Evolutionary conservation across 106 monocot genomes (phyloP), one percentile per base, ranked within the genome.

Genomic region (Agapanthus africanus): DNA sequence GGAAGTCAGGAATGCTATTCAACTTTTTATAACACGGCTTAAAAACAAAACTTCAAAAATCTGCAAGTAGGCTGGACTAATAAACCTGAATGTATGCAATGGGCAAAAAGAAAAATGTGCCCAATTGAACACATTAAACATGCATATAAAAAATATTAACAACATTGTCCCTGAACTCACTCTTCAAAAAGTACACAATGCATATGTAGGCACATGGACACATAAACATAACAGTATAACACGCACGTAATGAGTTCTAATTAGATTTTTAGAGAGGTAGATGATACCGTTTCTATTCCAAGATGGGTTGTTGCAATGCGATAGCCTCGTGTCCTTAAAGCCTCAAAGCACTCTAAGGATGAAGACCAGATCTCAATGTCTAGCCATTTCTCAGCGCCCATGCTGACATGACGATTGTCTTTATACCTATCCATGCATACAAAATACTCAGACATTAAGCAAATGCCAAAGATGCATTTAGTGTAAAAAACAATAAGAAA

Each of bases 371-470:
- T 68, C 80, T 99, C 93, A 63, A 99, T 99, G 47, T 99, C 99
- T 59, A 99, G 56, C 99, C 93, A 99, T 78, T 99, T 99, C 75
- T 99, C 99, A 70, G 99, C 83, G 59, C 99, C 99, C 82, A 81
- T 90, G 69, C 93, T 99, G 28, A 99, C 99, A 85, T 99, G 99
- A 16, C 99, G 79, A 76, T 99, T 99, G 68, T 99, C 90, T 50
- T 74, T 84, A 73, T 99, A 99, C 77, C 99, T 99, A 74, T 34
- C 11, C 30, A 47, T 33, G 14, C n/a, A 49, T 22, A 7, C 10
- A 30, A 47, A 19, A 63, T 47, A 5, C 0, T 59, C 36, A 69
- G 19, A n/a, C n/a, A n/a, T n/a, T n/a, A n/a, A n/a, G 16, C 22
- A 34, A 47, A 2, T 36, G 37, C 11, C 11, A 33, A 31, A 42